Percentiles rank a stretch among this genome's conserved stretches.
Evolutionary conservation across 2,329 filamentous ascomycete species (phyloP).

Genomic region (Fusarium lyarnte): DNA sequence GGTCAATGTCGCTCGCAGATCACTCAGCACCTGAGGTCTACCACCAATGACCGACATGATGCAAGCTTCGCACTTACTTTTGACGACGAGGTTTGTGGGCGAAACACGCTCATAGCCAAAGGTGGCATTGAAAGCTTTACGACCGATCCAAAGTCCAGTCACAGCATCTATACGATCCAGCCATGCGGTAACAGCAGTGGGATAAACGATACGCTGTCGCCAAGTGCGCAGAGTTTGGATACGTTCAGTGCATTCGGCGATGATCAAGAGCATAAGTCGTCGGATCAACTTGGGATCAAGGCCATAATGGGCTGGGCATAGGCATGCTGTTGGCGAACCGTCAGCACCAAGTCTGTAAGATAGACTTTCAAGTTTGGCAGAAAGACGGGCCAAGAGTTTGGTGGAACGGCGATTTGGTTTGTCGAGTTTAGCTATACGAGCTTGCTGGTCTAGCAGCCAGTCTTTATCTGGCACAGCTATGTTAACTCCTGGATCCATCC

Average conservation of each 20-base stretch:
- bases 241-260: slow-evolving; percentile 52
- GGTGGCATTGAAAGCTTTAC: slow-evolving; percentile 47
- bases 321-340: slow-evolving; percentile 44
- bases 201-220: slow-evolving; percentile 16
- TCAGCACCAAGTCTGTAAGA: slow-evolving; percentile 22
- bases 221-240: slow-evolving; percentile 43
- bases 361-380: slow-evolving; percentile 42
- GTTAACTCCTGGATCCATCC: slow-evolving; percentile 44
- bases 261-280: slow-evolving; percentile 54
- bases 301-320: slow-evolving; percentile 54
- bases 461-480: slow-evolving; percentile 43
- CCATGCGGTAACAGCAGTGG: slow-evolving; percentile 34
- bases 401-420: slow-evolving; percentile 42
- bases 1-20: slow-evolving; percentile 56
- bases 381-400: slow-evolving; percentile 46
- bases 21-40: slow-evolving; percentile 52
- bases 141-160: slow-evolving; percentile 52
- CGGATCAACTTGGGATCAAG: slow-evolving; percentile 57
- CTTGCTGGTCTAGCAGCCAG: slow-evolving; percentile 52
- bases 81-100: slow-evolving; percentile 41
- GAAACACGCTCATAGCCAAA: slow-evolving; percentile 47
- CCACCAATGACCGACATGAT: slow-evolving; percentile 61
- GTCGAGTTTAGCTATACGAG: slow-evolving; percentile 34
- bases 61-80: slow-evolving; percentile 61
- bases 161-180: slow-evolving; percentile 41